Base-by-base conservation (phyloP, 2,329 filamentous ascomycete species). In the Sordariomycetes sp. region DNA sequence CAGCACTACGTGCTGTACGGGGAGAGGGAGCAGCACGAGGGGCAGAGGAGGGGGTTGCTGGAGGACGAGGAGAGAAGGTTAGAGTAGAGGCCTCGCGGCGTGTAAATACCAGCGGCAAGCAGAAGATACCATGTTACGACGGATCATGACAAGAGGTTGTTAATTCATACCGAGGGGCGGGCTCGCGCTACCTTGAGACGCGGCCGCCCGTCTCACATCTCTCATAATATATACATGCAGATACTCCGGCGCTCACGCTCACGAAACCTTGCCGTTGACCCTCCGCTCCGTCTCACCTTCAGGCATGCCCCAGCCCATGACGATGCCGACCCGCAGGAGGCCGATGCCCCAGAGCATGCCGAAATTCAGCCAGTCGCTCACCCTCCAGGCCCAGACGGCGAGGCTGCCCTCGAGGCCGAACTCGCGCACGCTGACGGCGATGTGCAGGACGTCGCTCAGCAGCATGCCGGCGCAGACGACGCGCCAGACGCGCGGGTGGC, bases 1-100 rank as follows among this genome's bases (percentile, higher is more conserved):
- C 92, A 98, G 61, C 92, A 96, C 58, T 96, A 88, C 48, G 63
- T 88, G 23, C 56, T 94, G 15, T 96, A 94, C 37, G 47, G 51
- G 17, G 35, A 37, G 16, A 26, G 32, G 15, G 32, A 30, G n/a
- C 29, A 19, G 6, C 35, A 37, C 10, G 40, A 42, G 15, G 40
- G 40, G 6, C 49, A 54, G 30, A 39, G 30, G 8, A 46, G 50
- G 33, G 41, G 20, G 21, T 35, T 59, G 39, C 39, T 60, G 15
- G 34, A 34, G 4, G 51, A 50, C 5, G 49, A 54, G 31, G 49
- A 54, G 42, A 43, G 50, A 33, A 40, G 34, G 34, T 25, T 35
- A 14, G 32, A 19, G 15, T 34, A n/a, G n/a, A n/a, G n/a, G n/a
- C n/a, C n/a, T n/a, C n/a, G n/a, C n/a, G n/a, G n/a, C n/a, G n/a